Evolutionary conservation across 2,329 filamentous ascomycete species (phyloP).

Genomic region (Colletotrichum tanaceti): DNA sequence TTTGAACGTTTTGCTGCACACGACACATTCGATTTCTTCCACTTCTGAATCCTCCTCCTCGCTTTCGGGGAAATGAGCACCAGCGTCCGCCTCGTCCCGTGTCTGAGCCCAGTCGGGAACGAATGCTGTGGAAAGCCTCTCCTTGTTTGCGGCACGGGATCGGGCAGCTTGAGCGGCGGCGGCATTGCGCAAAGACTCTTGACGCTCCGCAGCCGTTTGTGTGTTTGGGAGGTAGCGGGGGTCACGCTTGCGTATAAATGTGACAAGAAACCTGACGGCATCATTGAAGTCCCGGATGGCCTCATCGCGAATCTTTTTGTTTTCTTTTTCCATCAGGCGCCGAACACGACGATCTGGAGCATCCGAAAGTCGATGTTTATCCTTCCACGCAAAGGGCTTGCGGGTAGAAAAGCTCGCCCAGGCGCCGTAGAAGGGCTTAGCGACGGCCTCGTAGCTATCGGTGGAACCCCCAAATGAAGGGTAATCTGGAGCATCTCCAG

Average conservation of each 20-base stretch:
- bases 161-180: slow-evolving; percentile 86
- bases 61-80: slow-evolving; percentile 70
- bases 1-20: slow-evolving; percentile 84
- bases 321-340: slow-evolving; percentile 94
- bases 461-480: slow-evolving; percentile 84
- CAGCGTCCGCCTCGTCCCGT: slow-evolving; percentile 58
- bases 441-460: slow-evolving; percentile 80
- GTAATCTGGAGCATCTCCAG: slow-evolving; percentile 72
- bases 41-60: slow-evolving; percentile 63
- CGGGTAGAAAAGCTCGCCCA: slow-evolving; percentile 87
- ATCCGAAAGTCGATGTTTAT: slow-evolving; percentile 84
- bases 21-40: slow-evolving; percentile 77
- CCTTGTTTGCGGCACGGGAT: slow-evolving; percentile 82
- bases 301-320: slow-evolving; percentile 84
- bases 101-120: slow-evolving; percentile 81
- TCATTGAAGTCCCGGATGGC: slow-evolving; percentile 92
- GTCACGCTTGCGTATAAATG: slow-evolving; percentile 91
- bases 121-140: slow-evolving; percentile 73
- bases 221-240: slow-evolving; percentile 83
- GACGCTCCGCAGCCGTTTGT: slow-evolving; percentile 83
- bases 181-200: slow-evolving; percentile 80
- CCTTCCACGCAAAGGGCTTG: slow-evolving; percentile 91
- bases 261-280: slow-evolving; percentile 84
- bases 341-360: slow-evolving; percentile 87
- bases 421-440: slow-evolving; percentile 81